Evolutionary conservation across 2,329 filamentous ascomycete species (phyloP).

Genomic region (Colletotrichum lindemuthianum): DNA sequence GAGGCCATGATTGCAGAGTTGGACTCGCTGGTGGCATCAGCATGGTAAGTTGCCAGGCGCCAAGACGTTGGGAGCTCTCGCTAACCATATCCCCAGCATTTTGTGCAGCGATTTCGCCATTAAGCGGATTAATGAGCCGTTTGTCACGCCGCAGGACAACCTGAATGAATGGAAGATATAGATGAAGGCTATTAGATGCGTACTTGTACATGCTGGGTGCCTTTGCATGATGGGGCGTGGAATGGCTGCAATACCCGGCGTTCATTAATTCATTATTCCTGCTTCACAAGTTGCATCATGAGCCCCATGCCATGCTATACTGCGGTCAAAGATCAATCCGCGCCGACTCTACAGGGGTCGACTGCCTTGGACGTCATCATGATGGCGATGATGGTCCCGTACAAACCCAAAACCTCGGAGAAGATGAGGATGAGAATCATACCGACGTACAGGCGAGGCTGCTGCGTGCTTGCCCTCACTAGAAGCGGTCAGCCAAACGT

Average conservation of each 20-base stretch:
- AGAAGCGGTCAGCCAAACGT: neutral
- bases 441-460: conserved; percentile 57
- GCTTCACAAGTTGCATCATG: no score
- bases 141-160: conserved; percentile 79
- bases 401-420: conserved; percentile 56
- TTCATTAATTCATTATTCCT: conserved; percentile 2
- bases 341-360: neutral
- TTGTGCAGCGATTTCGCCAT: conserved; percentile 96
- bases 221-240: conserved; percentile 28
- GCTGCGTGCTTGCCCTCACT: conserved; percentile 58
- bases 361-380: conserved; percentile 54
- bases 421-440: conserved; percentile 61
- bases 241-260: conserved; percentile 35
- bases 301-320: neutral
- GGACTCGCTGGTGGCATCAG: conserved; percentile 88
- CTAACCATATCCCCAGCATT: conserved; percentile 67
- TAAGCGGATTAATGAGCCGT: conserved; percentile 92
- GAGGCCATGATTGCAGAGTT: conserved; percentile 89
- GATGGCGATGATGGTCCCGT: conserved; percentile 59
- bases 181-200: conserved; percentile 33
- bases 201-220: conserved; percentile 26
- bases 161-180: conserved; percentile 82
- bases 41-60: conserved; percentile 71
- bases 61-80: neutral
- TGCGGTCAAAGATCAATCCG: neutral